Base-by-base conservation (phyloP, 2,329 filamentous ascomycete genomes). In the Diplodia sapinea region DNA sequence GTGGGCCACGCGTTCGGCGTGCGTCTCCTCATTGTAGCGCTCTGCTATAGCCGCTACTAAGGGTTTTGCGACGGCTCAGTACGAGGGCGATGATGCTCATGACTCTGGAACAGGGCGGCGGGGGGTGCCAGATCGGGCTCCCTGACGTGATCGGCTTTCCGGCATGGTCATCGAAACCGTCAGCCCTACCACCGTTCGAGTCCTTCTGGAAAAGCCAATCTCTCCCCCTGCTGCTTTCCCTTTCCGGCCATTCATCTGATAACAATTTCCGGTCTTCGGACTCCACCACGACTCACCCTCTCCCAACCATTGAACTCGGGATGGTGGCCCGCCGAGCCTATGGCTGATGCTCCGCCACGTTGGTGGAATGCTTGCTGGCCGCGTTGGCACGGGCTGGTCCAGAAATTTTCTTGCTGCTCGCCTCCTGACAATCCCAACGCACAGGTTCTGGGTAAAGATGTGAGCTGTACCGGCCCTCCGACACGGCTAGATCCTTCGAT, bases 261-360 rank as follows among this genome's bases (percentile, higher is more conserved):
- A 65, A 65, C 55, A 65, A 65, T 65, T 55, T 65, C 62, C 62
- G 62, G 51, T 51, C n/a, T 55, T 55, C 62, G 62, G 62, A 43
- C 40, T 50, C 57, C 57, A 49, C 57, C 23, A n/a, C 3, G 17
- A 29, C 11, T 43, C 40, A 20, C 17, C 23, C 23, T 12, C 23
- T 50, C 57, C 26, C 47, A 38, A 31, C 57, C 15, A 49, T 20
- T 26, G 15, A 29, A 15, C 7, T 26, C 47, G 59, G 43, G 51
- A 20, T 17, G 11, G 26, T 63, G 59, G 59, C 31, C 59, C 59
- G 47, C 13, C n/a, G 57, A 63, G 59, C 59, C 59, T 51, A 63
- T 51, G 59, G 13, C 43, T n/a, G 17, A 33, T 29, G 12, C 59
- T 51, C 59, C 47, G 50, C 43, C 20, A 49, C 20, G 33, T 29